Percentiles rank a stretch among this genome's conserved stretches.
Evolutionary conservation across 257 asterid species (phyloP).

Genomic region (Hygrophila difformis): DNA sequence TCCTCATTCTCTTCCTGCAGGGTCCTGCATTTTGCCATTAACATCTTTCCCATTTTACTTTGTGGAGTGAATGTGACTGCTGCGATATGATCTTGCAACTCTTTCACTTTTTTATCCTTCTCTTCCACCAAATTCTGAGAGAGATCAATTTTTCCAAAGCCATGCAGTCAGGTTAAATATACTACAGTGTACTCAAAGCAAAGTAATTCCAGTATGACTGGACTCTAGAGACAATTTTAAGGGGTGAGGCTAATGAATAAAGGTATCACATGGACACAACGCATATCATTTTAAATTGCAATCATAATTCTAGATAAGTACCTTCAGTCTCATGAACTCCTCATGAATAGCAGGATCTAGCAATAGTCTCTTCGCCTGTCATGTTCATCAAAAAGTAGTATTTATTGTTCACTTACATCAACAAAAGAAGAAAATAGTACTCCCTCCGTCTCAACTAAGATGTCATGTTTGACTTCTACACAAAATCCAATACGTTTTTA

Average conservation of each 20-base stretch:
- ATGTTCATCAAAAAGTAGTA: conserved; percentile 18
- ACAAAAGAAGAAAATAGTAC: conserved; percentile 2
- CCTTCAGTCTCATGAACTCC: conserved; percentile 92
- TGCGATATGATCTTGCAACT: conserved; percentile 84
- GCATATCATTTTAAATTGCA: neutral
- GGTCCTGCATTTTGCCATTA: conserved; percentile 96
- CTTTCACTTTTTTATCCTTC: conserved; percentile 89
- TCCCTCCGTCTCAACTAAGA: too few species aligned
- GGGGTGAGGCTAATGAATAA: too few species aligned
- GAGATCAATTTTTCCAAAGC: neutral
- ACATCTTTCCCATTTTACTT: conserved; percentile 97
- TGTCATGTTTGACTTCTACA: too few species aligned
- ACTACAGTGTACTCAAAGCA: too few species aligned
- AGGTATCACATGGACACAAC: too few species aligned
- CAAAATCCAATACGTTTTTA: too few species aligned
- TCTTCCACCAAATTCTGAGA: conserved; percentile 91
- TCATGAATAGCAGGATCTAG: conserved; percentile 99
- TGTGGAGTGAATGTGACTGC: conserved; percentile 93
- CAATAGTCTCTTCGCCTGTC: conserved; percentile 77
- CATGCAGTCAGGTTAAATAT: neutral
- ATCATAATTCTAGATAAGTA: conserved; percentile 15
- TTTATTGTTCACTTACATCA: too few species aligned
- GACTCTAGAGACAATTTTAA: too few species aligned
- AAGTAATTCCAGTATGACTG: too few species aligned
- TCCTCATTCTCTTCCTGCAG: conserved; percentile 96